Conservation (phyloP, 208 protist species). For the Leishmania turanica region DNA sequence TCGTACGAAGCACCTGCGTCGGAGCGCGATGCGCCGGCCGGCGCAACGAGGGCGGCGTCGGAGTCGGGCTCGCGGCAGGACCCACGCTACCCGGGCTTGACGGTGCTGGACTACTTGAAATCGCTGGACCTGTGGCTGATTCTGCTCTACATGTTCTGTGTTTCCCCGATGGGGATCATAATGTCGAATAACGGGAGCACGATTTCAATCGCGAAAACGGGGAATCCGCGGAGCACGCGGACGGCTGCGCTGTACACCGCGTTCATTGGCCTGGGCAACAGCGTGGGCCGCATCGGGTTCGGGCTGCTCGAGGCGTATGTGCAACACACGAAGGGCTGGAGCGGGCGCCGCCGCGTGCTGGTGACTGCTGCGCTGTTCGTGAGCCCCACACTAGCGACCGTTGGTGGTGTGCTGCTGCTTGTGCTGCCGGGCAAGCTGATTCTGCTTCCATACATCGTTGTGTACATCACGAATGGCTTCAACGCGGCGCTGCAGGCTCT, state of each 20-base stretch:
- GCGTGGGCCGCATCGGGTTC: constrained; percentile 50
- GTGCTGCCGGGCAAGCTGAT: constrained; percentile 42
- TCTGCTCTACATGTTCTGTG: constrained; percentile 46
- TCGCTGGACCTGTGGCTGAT: constrained; percentile 50
- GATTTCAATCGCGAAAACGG: constrained; percentile 56
- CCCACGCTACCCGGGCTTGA: constrained; percentile 38
- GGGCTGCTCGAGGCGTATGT: constrained; percentile 59
- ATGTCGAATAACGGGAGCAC: constrained; percentile 56
- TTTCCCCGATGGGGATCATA: constrained; percentile 40
- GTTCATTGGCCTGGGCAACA: constrained; percentile 55
- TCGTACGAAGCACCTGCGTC: background rate
- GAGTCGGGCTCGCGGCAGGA: constrained; percentile 33
- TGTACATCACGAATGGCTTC: constrained; percentile 37
- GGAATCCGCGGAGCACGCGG: constrained; percentile 29
- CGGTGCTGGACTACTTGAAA: constrained; percentile 40
- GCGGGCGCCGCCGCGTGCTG: constrained; percentile 32
- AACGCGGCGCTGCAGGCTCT: constrained; percentile 45
- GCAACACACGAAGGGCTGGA: constrained; percentile 36
- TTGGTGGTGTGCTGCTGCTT: constrained; percentile 49
- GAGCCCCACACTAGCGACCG: constrained; percentile 28
- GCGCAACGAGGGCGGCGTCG: background rate
- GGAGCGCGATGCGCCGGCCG: background rate
- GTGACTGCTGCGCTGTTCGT: constrained; percentile 40
- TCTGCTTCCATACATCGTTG: background rate
- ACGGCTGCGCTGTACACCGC: constrained; percentile 51